phyloP scores from a whole-genome alignment of 192 early-diverging fungal species.

The Mortierella claussenii region DNA sequence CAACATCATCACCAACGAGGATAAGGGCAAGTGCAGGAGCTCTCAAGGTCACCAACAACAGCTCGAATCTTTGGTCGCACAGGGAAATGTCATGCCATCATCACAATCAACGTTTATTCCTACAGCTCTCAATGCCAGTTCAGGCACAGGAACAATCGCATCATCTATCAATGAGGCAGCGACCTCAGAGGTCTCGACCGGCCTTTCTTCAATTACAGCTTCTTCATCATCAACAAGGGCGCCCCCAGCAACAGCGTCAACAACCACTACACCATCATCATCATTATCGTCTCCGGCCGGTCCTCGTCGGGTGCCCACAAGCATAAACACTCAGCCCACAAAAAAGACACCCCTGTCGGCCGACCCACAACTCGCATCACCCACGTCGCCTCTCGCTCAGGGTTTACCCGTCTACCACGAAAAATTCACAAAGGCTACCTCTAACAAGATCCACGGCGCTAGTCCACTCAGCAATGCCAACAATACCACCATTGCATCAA shows the following conservation, averaged over 20 bases:
- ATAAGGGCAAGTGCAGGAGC: not conserved
- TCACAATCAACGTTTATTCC: not conserved
- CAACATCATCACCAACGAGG: not conserved
- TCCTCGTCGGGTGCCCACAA: no score
- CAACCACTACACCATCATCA: not conserved
- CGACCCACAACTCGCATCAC: slow-evolving; percentile 1
- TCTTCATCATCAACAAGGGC: not conserved
- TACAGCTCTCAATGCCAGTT: no score
- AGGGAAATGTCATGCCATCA: not conserved
- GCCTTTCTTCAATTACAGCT: not conserved
- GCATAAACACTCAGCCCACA: not conserved
- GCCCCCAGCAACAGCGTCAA: not conserved
- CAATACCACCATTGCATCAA: slow-evolving; percentile 30
- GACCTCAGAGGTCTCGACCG: not conserved
- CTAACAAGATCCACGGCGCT: slow-evolving; percentile 22
- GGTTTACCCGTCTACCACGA: slow-evolving; percentile 31
- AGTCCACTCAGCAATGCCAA: slow-evolving; percentile 21
- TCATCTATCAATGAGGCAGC: not conserved
- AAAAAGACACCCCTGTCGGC: not conserved
- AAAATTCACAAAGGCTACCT: slow-evolving; percentile 19
- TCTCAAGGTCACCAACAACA: not conserved
- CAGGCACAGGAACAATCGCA: not conserved
- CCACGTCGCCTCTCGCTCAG: slow-evolving; percentile 1
- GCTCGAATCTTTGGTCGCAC: not conserved
- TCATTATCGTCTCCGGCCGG: not conserved